Conservation (phyloP, 768 basidiomycete species). For the Mycena latifolia region DNA sequence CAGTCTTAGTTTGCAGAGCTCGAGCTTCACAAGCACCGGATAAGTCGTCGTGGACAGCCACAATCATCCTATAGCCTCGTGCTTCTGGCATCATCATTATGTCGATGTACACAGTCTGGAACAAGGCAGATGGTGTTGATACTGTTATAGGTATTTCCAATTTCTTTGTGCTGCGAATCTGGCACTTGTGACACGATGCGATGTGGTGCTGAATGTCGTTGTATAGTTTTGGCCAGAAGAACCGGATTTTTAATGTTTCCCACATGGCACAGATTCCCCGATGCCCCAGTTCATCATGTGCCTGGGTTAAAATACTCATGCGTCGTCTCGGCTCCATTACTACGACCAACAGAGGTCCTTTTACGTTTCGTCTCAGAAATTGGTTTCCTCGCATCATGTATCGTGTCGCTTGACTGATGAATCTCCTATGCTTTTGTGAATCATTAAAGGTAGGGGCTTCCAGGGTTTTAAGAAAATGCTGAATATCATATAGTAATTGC, state of each 20-base stretch:
- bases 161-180: background rate
- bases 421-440: background rate
- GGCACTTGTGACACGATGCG: background rate
- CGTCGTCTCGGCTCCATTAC: background rate
- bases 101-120: background rate
- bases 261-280: background rate
- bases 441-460: background rate
- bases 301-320: background rate
- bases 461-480: background rate
- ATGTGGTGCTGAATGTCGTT: background rate
- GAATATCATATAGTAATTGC: background rate
- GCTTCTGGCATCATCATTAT: background rate
- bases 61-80: background rate
- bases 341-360: background rate
- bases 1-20: background rate
- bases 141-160: background rate
- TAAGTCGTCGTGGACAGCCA: background rate
- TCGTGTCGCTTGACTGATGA: background rate
- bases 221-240: background rate
- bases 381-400: background rate
- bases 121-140: background rate
- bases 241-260: background rate
- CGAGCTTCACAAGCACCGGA: background rate
- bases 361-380: background rate
- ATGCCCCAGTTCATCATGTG: background rate